Evolutionary conservation across 2,329 filamentous ascomycete species (phyloP).

Genomic region (Ophiosphaerella narmari): DNA sequence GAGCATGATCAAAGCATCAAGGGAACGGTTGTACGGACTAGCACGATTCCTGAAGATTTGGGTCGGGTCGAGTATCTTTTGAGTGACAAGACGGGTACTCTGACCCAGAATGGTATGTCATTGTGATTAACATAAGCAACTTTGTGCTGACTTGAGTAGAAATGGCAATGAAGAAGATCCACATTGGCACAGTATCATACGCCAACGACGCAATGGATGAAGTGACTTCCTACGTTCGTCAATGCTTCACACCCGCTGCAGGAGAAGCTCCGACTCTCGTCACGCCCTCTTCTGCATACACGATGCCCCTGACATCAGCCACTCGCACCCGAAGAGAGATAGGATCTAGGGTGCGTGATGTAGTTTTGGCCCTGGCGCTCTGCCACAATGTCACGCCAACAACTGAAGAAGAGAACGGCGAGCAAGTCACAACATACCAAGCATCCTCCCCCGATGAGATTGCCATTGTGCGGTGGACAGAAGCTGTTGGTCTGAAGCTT

Average conservation of each 20-base stretch:
- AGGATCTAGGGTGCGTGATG: constrained; percentile 86
- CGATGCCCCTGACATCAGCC: constrained; percentile 63
- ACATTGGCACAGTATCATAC: constrained; percentile 96
- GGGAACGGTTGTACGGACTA: constrained; percentile 90
- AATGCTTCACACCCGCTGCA: constrained; percentile 68
- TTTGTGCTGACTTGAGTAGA: constrained; percentile 54
- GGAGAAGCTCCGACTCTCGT: constrained; percentile 56
- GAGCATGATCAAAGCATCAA: constrained; percentile 88
- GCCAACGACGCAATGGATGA: constrained; percentile 99
- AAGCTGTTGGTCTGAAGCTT: constrained; percentile 85
- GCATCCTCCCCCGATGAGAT: constrained; percentile 98
- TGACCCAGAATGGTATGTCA: constrained; percentile 79
- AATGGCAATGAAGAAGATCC: constrained; percentile 99
- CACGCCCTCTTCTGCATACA: constrained; percentile 75
- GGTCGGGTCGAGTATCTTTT: constrained; percentile 95
- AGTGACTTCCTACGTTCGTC: constrained; percentile 81
- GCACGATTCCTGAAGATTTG: constrained; percentile 95
- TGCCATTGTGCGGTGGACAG: constrained; percentile 94
- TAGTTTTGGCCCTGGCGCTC: constrained; percentile 87
- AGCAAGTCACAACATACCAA: constrained; percentile 83
- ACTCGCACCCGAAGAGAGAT: constrained; percentile 92
- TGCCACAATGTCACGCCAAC: constrained; percentile 98
- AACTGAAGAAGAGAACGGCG: constrained; percentile 78
- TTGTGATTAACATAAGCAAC: constrained; percentile 2
- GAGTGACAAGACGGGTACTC: constrained; percentile 96